A percentile compares a stretch with the other conserved stretches of the same genome.
phyloP scores from a whole-genome alignment of 1,284 basidiomycete genomes.

The Gymnopus androsaceus region DNA sequence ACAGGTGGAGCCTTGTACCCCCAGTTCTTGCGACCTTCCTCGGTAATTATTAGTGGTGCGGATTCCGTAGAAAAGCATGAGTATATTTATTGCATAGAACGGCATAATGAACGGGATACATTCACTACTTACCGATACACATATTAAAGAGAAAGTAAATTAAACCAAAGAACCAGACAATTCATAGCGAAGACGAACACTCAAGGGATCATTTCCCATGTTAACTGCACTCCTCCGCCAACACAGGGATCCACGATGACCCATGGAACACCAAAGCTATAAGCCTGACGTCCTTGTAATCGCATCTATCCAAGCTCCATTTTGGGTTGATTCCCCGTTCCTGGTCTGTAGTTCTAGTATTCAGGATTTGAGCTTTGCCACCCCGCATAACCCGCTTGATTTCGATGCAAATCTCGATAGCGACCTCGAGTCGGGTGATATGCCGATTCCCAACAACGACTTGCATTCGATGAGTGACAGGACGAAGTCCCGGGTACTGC shows the following conservation, averaged over 20 bases:
- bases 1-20: no score
- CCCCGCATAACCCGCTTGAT: not conserved
- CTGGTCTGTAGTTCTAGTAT: no score
- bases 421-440: not conserved
- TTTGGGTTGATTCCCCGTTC: not conserved
- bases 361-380: not conserved
- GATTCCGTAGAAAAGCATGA: no score
- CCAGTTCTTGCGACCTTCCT: not conserved
- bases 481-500: not conserved
- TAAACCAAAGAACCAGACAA: no score
- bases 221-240: no score
- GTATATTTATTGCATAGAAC: no score
- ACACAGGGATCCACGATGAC: not conserved
- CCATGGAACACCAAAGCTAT: not conserved
- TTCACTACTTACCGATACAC: no score
- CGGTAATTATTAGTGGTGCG: no score
- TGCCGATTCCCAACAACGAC: not conserved
- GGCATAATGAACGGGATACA: no score
- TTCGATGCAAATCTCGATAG: not conserved
- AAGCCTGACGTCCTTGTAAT: not conserved
- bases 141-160: no score
- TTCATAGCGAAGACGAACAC: no score
- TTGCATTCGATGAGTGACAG: not conserved
- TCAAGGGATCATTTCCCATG: no score
- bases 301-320: not conserved